Base-by-base conservation (phyloP, 257 asterid species). In the Solanum rostratum region DNA sequence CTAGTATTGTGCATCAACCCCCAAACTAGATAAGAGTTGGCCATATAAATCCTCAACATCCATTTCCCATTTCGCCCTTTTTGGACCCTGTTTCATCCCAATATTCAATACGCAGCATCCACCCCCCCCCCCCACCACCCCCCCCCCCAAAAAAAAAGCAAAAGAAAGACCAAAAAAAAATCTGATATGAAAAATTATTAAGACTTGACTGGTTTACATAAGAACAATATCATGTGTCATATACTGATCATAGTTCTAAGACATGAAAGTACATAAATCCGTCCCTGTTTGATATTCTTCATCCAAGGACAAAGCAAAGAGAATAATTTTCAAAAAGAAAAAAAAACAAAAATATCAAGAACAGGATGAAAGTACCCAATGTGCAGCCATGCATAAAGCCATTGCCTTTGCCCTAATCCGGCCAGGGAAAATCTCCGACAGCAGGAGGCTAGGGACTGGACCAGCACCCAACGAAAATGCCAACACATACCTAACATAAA, bases 341-440 rank as follows among this genome's bases (percentile, higher is more conserved):
- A 33, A 30, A 45, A 22, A 65, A 81, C 7, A 29, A 43, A 50
- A n/a, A 57, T 55, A 55, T 9, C 53, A 83, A 81, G 45, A 81
- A 55, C 63, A 60, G 63, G 29, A 81, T 46, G 86, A 80, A 87
- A 84, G 85, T 94, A 95, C 99, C 98, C 98, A 95, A 90, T 95
- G 98, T 55, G 93, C 95, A 84, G 96, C 90, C 98, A 93, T 92
- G 94, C 99, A 93, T 83, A 93, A 49, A 83, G 99, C 99, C 98
- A 94, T 95, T 76, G 99, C 99, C 88, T 91, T 94, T 27, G 97
- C 98, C 87, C 98, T 92, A 82, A 95, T 95, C 73, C 97, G 90
- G 88, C 94, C 88, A 6, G 99, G 97, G 71, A 95, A 90, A 87
- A 95, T 93, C 92, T 95, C 99, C 7, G 99, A 94, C 57, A 95